phyloP scores from a whole-genome alignment of 2,329 filamentous ascomycete species.

The Mollisiaceae sp. region DNA sequence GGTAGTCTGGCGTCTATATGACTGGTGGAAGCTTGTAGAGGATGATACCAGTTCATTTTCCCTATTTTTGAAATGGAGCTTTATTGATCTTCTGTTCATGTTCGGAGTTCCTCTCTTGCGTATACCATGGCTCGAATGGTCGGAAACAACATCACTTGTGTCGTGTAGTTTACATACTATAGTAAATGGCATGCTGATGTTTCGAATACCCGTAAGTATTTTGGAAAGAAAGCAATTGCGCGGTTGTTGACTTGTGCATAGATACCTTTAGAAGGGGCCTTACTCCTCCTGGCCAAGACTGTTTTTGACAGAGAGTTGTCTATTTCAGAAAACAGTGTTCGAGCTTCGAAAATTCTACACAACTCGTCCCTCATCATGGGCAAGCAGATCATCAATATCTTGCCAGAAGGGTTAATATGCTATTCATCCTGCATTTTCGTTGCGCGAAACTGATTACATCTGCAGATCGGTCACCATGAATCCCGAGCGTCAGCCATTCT shows the following conservation, averaged over 20 bases:
- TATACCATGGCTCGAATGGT: conserved; percentile 97
- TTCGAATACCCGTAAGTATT: conserved; percentile 74
- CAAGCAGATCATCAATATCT: conserved; percentile 95
- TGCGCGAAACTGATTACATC: conserved; percentile 18
- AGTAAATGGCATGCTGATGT: conserved; percentile 88
- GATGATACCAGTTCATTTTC: conserved; percentile 87
- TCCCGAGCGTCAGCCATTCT: conserved; percentile 79
- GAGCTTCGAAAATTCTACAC: conserved; percentile 83
- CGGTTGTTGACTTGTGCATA: conserved; percentile 40
- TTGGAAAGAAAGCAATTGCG: conserved; percentile 12
- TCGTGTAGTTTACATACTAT: conserved; percentile 75
- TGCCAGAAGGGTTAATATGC: conserved; percentile 80
- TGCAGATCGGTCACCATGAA: conserved; percentile 83
- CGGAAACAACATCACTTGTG: conserved; percentile 64
- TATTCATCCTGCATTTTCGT: background rate
- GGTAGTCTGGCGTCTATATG: conserved; percentile 83
- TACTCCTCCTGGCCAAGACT: conserved; percentile 75
- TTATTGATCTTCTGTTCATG: conserved; percentile 83
- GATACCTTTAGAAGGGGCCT: conserved; percentile 75
- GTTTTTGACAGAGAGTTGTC: conserved; percentile 93
- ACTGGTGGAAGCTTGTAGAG: conserved; percentile 79
- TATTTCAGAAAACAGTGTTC: conserved; percentile 91
- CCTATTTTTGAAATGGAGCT: conserved; percentile 92
- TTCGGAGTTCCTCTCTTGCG: conserved; percentile 85
- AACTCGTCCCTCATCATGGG: conserved; percentile 94